Evolutionary conservation across 2,329 filamentous ascomycete species (phyloP).

Genomic region (Exophiala dermatitidis): DNA sequence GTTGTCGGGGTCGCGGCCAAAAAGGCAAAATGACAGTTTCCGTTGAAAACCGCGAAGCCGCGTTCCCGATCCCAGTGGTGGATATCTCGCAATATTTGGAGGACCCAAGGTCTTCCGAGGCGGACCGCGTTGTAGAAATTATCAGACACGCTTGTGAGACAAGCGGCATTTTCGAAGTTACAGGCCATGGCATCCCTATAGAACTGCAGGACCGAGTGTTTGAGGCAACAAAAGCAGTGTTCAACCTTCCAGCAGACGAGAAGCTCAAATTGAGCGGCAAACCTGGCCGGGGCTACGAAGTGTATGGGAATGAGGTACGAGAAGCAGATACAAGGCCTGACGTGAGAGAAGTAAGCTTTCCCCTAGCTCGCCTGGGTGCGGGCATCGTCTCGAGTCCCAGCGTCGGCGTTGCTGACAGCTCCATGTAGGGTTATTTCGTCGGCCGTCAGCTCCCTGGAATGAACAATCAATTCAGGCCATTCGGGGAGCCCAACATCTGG

Average conservation of each 20-base stretch:
- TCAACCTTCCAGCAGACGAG: slow-evolving; percentile 35
- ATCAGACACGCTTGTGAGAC: slow-evolving; percentile 40
- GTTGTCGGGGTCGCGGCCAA: too few relatives aligned
- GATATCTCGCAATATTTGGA: slow-evolving; percentile 8
- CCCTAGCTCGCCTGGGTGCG: not conserved
- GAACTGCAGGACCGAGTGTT: slow-evolving; percentile 39
- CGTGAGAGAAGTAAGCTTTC: slow-evolving; percentile 31
- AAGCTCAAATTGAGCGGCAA: slow-evolving; percentile 20
- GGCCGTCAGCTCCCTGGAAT: slow-evolving; percentile 22
- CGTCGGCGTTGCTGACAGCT: not conserved
- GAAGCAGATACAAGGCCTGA: slow-evolving; percentile 27
- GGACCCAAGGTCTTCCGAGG: slow-evolving; percentile 17
- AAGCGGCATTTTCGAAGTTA: slow-evolving; percentile 50
- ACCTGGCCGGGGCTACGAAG: slow-evolving; percentile 28
- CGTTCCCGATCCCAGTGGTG: too few relatives aligned
- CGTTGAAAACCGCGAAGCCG: too few relatives aligned
- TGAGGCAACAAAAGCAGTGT: slow-evolving; percentile 41
- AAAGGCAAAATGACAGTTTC: too few relatives aligned
- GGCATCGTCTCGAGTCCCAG: not conserved
- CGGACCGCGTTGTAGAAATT: slow-evolving; percentile 29
- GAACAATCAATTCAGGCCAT: slow-evolving; percentile 20
- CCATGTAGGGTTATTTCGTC: slow-evolving; percentile 26
- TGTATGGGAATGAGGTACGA: slow-evolving; percentile 27
- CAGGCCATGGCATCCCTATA: slow-evolving; percentile 41
- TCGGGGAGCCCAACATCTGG: slow-evolving; percentile 21